Base-by-base conservation (phyloP, 345 rosid species). In the Corymbia maculata region DNA sequence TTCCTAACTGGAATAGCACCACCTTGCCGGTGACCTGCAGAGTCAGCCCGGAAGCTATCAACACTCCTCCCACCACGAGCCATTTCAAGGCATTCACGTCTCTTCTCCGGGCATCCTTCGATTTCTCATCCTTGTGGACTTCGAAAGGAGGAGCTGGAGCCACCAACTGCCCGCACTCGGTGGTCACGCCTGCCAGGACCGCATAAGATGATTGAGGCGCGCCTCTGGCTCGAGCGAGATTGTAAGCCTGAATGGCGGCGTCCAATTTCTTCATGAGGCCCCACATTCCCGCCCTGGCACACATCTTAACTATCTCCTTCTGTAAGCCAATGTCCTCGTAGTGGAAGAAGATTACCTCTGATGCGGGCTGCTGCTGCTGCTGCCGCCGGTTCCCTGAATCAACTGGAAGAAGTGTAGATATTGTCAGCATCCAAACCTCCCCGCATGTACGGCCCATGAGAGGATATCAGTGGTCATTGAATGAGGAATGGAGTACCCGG, bases 311-410 rank as follows among this genome's bases (percentile, higher is more conserved):
- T 19, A 86, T 80, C 44, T 88, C 88, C 30, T 87, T 88, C 1
- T 88, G 88, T 80, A 88, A 36, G 2, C 90, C 88, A 8, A 85
- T 59, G 52, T 86, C 92, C 85, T 91, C 92, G 44, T 32, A 55
- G 55, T 91, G 91, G 70, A 89, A 86, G 21, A 91, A 79, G 86
- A 88, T 32, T 82, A 91, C 90, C 87, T 88, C 90, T 5, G 87
- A 75, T 32, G 89, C 88, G 42, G 88, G n/a, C 16, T 21, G 28
- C 36, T 86, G 85, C 55, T 87, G 64, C 49, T 4, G 42, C 42
- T 36, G 42, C 42, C 44, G 42, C 42, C 44, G 47, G 28, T 51
- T 68, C 59, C 87, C 55, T 30, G 89, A 79, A 28, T 89, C 89
- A 6, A 89, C 92, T 88, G 90, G n/a, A 55, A 51, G 14, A 89